phyloP scores from a whole-genome alignment of 2,329 filamentous ascomycete genomes.

The Lasiodiplodia hormozganensis region DNA sequence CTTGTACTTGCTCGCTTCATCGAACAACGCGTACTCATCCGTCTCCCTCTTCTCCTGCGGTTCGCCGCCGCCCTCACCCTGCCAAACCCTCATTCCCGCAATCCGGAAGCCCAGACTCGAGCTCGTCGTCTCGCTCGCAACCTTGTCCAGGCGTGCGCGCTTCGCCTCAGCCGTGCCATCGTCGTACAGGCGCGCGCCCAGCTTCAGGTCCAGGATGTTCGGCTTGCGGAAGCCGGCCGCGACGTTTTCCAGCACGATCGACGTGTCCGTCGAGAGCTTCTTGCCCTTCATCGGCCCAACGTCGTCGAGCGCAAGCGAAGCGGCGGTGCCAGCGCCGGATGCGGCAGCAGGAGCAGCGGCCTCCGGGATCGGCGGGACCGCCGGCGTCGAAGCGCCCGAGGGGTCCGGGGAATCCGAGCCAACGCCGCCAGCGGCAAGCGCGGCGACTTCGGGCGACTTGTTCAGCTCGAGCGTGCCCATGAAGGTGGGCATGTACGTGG shows the following conservation, averaged over 20 bases:
- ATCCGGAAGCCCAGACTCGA: slow-evolving; percentile 68
- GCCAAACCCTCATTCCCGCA: slow-evolving; percentile 69
- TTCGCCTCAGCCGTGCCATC: slow-evolving; percentile 69
- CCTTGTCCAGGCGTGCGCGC: slow-evolving; percentile 64
- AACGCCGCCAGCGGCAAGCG: slow-evolving; percentile 28
- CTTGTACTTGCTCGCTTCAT: slow-evolving; percentile 61
- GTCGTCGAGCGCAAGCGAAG: slow-evolving; percentile 33
- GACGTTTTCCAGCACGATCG: slow-evolving; percentile 85
- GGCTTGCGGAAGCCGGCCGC: slow-evolving; percentile 80
- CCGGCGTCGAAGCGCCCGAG: slow-evolving; percentile 7
- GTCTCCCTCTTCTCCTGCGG: slow-evolving; percentile 27
- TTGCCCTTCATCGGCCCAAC: slow-evolving; percentile 58
- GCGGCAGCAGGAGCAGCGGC: background rate
- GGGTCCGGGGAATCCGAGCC: slow-evolving; percentile 36
- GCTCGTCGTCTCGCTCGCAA: slow-evolving; percentile 65
- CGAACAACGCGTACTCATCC: slow-evolving; percentile 40
- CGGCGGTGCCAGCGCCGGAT: slow-evolving; percentile 33
- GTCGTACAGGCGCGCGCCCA: slow-evolving; percentile 86
- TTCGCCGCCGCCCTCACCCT: slow-evolving; percentile 33
- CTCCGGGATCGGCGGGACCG: slow-evolving; percentile 14
- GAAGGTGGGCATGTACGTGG: slow-evolving; percentile 82
- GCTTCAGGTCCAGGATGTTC: slow-evolving; percentile 92
- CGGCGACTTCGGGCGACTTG: slow-evolving; percentile 47
- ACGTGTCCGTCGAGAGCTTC: slow-evolving; percentile 76
- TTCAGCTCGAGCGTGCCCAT: slow-evolving; percentile 80